Conservation (phyloP, 352 stramenopile genomes). For the Pythium guiyangense region DNA sequence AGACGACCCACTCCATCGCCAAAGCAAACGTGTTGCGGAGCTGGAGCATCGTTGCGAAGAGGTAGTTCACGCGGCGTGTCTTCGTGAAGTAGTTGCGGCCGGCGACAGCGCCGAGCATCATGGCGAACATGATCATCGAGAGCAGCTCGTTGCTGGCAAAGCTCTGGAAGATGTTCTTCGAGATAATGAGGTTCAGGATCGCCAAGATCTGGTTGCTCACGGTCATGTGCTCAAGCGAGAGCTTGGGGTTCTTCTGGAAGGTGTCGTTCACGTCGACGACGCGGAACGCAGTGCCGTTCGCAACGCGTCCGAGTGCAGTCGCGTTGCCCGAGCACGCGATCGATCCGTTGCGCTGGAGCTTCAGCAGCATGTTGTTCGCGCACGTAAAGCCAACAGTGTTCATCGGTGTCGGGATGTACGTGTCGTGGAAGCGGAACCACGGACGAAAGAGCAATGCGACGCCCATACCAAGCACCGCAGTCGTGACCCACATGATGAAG, state of each 20-base stretch:
- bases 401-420: constrained; percentile 10
- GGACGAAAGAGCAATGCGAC: constrained; percentile 57
- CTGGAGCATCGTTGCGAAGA: constrained; percentile 63
- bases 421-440: constrained; percentile 34
- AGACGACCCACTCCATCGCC: too few species aligned
- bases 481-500: constrained; percentile 43
- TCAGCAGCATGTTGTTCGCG: constrained; percentile 30
- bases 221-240: constrained; percentile 35
- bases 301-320: constrained; percentile 7
- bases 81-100: constrained; percentile 59
- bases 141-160: too few species aligned
- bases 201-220: too few species aligned
- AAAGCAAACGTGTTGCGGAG: too few species aligned
- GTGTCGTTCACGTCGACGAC: constrained; percentile 43
- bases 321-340: neutral
- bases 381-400: constrained; percentile 52
- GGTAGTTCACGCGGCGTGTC: constrained; percentile 47
- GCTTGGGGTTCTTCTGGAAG: constrained; percentile 37
- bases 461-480: constrained; percentile 39
- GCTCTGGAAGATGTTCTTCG: too few species aligned
- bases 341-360: neutral
- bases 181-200: too few species aligned
- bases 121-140: too few species aligned
- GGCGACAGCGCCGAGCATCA: constrained; percentile 53
- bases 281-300: too few species aligned